These are phyloP conservation scores for Mrakiaceae sp. DNA, from an alignment of 1,284 basidiomycete species.

Conservation along the genomic window DNA sequence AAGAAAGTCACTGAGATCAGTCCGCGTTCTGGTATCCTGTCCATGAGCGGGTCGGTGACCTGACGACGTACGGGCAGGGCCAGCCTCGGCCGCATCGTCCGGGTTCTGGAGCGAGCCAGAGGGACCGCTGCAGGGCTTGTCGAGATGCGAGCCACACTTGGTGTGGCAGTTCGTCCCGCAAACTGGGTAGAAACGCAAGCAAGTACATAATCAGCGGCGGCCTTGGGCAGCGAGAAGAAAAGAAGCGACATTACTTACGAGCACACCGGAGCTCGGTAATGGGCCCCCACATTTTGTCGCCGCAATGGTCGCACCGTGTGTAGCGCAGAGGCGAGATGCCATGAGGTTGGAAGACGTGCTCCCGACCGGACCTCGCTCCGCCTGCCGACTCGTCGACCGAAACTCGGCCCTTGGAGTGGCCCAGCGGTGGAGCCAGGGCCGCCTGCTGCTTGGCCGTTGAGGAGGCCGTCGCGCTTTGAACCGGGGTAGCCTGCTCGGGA, in stretches of 20 bases:
- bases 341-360: slow-evolving; percentile 82
- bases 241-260: slow-evolving; percentile 42
- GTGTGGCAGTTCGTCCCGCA: slow-evolving; percentile 40
- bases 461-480: neutral
- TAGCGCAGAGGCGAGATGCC: slow-evolving; percentile 63
- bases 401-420: neutral
- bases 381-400: neutral
- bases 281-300: slow-evolving; percentile 92
- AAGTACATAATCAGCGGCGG: neutral
- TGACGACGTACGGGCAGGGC: too few species aligned
- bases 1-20: neutral
- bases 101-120: too few species aligned
- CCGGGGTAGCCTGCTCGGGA: neutral
- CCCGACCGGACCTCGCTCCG: slow-evolving; percentile 22
- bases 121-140: neutral
- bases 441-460: neutral
- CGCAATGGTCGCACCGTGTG: slow-evolving; percentile 85
- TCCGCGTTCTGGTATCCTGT: neutral
- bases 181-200: slow-evolving; percentile 22
- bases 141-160: slow-evolving; percentile 14
- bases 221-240: neutral
- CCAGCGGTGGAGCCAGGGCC: neutral
- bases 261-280: slow-evolving; percentile 76
- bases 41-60: too few species aligned
- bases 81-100: too few species aligned